Base-by-base conservation (phyloP, 805 yeast genomes). In the Yarrowia sp. region DNA sequence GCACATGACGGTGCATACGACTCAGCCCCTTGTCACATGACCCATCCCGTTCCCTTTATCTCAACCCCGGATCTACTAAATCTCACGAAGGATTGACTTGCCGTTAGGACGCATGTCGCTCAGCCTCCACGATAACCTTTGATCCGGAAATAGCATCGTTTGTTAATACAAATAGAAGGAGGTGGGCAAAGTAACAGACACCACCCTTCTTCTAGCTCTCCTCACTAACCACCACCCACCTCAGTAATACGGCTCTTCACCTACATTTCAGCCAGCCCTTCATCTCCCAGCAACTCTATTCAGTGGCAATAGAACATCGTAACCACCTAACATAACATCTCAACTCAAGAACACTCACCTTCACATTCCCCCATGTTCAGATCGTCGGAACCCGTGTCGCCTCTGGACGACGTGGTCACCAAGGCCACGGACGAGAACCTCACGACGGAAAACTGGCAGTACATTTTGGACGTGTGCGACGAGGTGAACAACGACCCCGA, bases 361-460 rank as follows among this genome's bases (percentile, higher is more conserved):
- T 41, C 38, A 36, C 38, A 36, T 12, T 19, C 19, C 19, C 19
- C 19, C 22, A 64, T 65, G 68, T 65, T 65, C 52, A 40, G 68
- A 50, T 50, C 68, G 35, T 43, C 68, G 43, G 68, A 65, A 53
- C 61, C 61, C 16, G 38, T 42, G 52, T 35, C 61, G 42, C 68
- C 68, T 3, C 50, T 65, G 22, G 75, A 73, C 49, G 70, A 70
- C 46, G 70, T 72, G 35, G 72, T 72, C 19, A 48, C 38, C 50
- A 65, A 82, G 75, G 91, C 93, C 19, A 90, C 95, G 0, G 88
- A 86, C 71, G 84, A 88, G 42, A 83, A 83, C 15, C 80, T 88
- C 43, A 82, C 87, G 4, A 79, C 84, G 14, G 95, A 90, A 74
- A 88, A 90, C 78, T 90, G 91, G 88, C 86, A 84, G 63, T 80